These are phyloP conservation scores for Fusarium praegraminearum DNA, from an alignment of 2,329 filamentous ascomycete genomes.

Conservation along the genomic window DNA sequence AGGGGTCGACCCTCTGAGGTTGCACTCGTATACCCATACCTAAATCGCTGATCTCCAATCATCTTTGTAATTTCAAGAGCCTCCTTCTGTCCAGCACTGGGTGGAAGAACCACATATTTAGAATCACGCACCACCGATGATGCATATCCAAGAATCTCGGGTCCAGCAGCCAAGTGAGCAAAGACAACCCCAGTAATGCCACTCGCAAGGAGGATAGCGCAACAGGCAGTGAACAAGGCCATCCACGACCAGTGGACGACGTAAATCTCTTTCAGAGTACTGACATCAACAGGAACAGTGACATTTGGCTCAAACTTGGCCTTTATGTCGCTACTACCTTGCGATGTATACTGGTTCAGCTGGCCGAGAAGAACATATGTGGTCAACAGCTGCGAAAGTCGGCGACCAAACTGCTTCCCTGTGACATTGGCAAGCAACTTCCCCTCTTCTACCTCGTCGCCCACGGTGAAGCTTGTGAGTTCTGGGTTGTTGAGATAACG, in stretches of 20 bases:
- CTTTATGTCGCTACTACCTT: not conserved
- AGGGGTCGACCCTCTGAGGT: not conserved
- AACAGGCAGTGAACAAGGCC: not conserved
- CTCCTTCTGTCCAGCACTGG: not conserved
- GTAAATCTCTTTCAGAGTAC: not conserved
- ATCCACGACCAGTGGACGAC: not conserved
- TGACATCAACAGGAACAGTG: not conserved
- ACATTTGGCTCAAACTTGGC: not conserved
- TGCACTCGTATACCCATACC: not conserved
- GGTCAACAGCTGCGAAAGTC: slow-evolving; percentile 25
- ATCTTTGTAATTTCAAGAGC: not conserved
- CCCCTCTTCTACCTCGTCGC: not conserved
- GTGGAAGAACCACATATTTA: not conserved
- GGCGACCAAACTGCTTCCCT: not conserved
- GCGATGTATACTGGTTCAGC: not conserved
- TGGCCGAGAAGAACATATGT: slow-evolving; percentile 16
- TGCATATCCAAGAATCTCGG: not conserved
- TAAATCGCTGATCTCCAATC: not conserved
- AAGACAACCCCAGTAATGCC: not conserved
- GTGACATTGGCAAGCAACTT: not conserved
- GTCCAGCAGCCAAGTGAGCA: not conserved
- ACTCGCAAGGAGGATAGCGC: not conserved
- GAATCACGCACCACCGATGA: not conserved
- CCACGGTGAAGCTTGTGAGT: not conserved
- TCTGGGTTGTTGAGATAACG: not conserved